Conservation (phyloP, 352 stramenopile genomes). For the Aphanomyces invadans region DNA sequence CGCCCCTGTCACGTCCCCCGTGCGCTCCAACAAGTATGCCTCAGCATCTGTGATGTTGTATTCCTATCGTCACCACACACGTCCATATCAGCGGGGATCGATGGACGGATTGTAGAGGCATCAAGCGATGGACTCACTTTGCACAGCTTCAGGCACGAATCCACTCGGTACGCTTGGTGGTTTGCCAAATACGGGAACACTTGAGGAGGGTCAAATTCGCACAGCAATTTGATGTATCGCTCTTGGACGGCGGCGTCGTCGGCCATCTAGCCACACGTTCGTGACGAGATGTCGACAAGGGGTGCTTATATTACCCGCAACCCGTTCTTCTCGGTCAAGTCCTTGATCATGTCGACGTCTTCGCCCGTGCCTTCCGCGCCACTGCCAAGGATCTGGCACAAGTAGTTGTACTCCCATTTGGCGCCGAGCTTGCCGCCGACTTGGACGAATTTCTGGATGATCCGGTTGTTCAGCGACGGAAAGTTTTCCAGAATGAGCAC, state of each 20-base stretch:
- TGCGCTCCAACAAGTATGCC: conserved; percentile 90
- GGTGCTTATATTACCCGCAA: not conserved
- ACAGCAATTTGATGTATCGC: conserved; percentile 70
- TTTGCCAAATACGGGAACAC: conserved; percentile 78
- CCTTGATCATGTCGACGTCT: conserved; percentile 67
- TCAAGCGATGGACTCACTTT: conserved; percentile 27
- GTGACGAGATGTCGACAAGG: not conserved
- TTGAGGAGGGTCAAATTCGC: conserved; percentile 63
- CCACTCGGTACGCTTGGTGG: conserved; percentile 84
- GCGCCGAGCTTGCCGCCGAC: conserved; percentile 71
- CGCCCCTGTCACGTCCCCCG: conserved; percentile 88
- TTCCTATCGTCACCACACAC: conserved; percentile 30
- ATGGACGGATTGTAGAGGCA: too few species aligned
- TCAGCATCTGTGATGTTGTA: conserved; percentile 79
- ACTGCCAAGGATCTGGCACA: conserved; percentile 61
- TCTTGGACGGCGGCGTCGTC: conserved; percentile 78
- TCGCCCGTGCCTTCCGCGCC: conserved; percentile 56
- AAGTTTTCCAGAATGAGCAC: conserved; percentile 84
- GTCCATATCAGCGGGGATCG: not conserved
- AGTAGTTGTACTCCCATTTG: conserved; percentile 74
- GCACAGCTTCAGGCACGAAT: conserved; percentile 74
- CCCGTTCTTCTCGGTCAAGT: conserved; percentile 56
- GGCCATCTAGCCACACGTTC: conserved; percentile 30
- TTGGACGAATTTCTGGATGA: conserved; percentile 75
- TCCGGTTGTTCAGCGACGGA: conserved; percentile 70